phyloP scores from a whole-genome alignment of 176 grass and related monocot species.

The Juncus inflexus region DNA sequence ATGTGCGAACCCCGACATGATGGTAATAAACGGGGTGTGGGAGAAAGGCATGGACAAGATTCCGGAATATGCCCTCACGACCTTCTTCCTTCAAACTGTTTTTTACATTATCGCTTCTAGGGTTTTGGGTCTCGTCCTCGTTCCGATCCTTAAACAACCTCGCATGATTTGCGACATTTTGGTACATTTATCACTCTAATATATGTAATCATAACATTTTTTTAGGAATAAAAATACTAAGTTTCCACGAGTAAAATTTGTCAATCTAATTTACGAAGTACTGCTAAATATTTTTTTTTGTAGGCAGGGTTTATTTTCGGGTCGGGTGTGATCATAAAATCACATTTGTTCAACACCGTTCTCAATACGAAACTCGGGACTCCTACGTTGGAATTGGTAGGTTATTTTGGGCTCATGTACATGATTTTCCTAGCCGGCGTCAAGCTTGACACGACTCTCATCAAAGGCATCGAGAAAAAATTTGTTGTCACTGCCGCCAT shows the following conservation, averaged over 20 bases:
- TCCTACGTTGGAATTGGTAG: slow-evolving; percentile 22
- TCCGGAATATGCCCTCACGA: slow-evolving; percentile 11
- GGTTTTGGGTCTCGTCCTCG: slow-evolving; percentile 10
- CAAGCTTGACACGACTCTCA: slow-evolving; percentile 24
- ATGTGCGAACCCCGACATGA: slow-evolving; percentile 20
- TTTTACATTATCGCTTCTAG: slow-evolving; percentile 18
- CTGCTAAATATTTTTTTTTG: background rate
- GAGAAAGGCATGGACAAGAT: background rate
- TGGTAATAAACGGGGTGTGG: slow-evolving; percentile 26
- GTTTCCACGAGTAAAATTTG: background rate
- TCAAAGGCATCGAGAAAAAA: slow-evolving; percentile 28
- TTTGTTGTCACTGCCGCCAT: slow-evolving; percentile 10
- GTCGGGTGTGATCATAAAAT: slow-evolving; percentile 19
- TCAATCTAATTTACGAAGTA: background rate
- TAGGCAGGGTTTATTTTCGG: slow-evolving; percentile 25
- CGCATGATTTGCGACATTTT: slow-evolving; percentile 16
- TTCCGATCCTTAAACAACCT: slow-evolving; percentile 20
- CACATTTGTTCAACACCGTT: slow-evolving; percentile 1
- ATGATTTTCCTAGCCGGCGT: slow-evolving; percentile 34
- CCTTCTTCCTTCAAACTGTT: slow-evolving; percentile 20
- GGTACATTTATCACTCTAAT: slow-evolving; percentile 3
- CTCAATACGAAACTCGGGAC: slow-evolving; percentile 12
- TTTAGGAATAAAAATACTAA: background rate
- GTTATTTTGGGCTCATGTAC: slow-evolving; percentile 30
- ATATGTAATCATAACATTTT: background rate